phyloP scores from a whole-genome alignment of 2,329 filamentous ascomycete genomes.

The Epichloe sibirici region DNA sequence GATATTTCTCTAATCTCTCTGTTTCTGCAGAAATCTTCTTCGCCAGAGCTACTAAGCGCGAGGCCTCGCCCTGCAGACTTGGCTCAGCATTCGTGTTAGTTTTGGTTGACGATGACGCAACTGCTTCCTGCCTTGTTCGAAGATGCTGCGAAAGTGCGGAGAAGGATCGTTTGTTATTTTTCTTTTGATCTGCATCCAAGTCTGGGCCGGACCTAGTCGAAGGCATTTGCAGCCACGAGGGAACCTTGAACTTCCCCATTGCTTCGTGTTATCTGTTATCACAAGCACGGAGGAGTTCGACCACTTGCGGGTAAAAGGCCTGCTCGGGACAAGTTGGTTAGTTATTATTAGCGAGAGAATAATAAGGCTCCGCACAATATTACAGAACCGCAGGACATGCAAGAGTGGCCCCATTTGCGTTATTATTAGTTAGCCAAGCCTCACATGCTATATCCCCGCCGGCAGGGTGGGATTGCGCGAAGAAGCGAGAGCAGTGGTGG shows the following conservation, averaged over 20 bases:
- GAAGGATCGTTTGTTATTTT: slow-evolving; percentile 22
- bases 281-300: neutral
- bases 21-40: slow-evolving; percentile 35
- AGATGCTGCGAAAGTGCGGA: slow-evolving; percentile 15
- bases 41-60: slow-evolving; percentile 33
- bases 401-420: neutral
- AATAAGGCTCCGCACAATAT: neutral
- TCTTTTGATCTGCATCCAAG: slow-evolving; percentile 18
- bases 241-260: slow-evolving; percentile 24
- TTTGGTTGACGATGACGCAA: neutral
- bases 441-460: neutral
- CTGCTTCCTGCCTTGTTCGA: slow-evolving; percentile 11
- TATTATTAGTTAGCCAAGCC: neutral
- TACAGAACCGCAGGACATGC: neutral
- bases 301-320: neutral
- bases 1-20: slow-evolving; percentile 35
- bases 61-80: slow-evolving; percentile 12
- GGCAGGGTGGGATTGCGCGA: neutral
- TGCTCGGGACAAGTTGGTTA: neutral
- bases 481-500: neutral
- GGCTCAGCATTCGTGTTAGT: neutral
- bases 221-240: slow-evolving; percentile 22
- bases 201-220: slow-evolving; percentile 9
- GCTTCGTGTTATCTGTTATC: neutral
- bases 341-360: neutral